Evolutionary conservation across 257 asterid genomes (phyloP).

Genomic region (Gynochthodes officinalis): DNA sequence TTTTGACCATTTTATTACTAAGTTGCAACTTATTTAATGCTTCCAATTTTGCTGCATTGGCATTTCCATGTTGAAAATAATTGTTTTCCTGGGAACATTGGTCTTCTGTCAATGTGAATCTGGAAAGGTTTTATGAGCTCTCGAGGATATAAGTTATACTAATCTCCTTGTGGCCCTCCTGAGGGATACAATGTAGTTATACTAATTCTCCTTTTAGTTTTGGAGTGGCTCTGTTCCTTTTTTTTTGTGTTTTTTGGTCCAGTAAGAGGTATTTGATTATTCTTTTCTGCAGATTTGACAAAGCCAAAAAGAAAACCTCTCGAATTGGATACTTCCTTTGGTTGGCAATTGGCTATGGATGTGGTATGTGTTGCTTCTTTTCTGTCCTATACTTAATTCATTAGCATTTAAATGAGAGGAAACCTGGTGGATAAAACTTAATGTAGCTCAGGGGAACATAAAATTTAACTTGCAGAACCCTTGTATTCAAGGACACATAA

Average conservation of each 20-base stretch:
- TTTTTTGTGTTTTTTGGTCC: no score
- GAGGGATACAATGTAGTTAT: neutral
- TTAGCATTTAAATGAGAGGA: neutral
- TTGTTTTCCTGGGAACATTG: neutral
- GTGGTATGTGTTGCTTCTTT: slow-evolving; percentile 52
- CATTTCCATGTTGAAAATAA: neutral
- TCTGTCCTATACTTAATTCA: slow-evolving; percentile 9
- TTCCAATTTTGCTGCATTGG: neutral
- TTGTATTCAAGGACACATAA: neutral
- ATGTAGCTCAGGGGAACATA: neutral
- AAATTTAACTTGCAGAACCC: neutral
- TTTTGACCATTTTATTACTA: slow-evolving; percentile 9
- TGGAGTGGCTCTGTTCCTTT: neutral
- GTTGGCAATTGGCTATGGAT: slow-evolving; percentile 80
- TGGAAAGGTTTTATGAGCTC: neutral
- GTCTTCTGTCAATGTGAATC: neutral
- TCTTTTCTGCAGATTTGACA: slow-evolving; percentile 69
- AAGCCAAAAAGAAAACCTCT: slow-evolving; percentile 60
- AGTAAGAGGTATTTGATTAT: neutral
- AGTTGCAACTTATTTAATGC: neutral
- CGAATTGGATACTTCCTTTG: slow-evolving; percentile 82
- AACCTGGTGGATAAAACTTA: neutral
- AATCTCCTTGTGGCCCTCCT: neutral
- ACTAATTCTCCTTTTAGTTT: neutral
- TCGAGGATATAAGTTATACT: neutral